Evolutionary conservation across 305 asterid species (phyloP).

Genomic region (Fraxinus sp.): DNA sequence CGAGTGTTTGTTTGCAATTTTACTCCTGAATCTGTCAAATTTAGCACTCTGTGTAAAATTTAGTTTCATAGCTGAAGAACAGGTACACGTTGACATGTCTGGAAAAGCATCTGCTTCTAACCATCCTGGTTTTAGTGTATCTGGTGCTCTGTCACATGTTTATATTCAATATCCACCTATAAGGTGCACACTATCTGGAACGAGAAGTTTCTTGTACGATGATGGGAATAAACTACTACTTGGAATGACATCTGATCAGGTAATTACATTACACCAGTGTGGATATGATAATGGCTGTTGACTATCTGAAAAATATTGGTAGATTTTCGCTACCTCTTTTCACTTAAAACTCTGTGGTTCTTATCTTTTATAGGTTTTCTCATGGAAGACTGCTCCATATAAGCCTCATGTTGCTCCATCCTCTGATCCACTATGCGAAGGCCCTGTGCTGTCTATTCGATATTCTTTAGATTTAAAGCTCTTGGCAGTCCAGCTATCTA

Average conservation of each 20-base stretch:
- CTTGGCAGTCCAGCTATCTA: constrained; percentile 84
- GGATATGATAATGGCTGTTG: constrained; percentile 5
- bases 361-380: constrained; percentile 52
- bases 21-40: constrained; percentile 10
- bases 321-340: constrained; percentile 10
- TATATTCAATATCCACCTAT: constrained; percentile 78
- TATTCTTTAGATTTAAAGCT: constrained; percentile 83
- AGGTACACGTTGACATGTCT: constrained; percentile 42
- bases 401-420: constrained; percentile 61
- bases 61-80: constrained; percentile 28
- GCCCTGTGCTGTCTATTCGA: constrained; percentile 74
- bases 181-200: constrained; percentile 63
- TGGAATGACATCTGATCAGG: constrained; percentile 75
- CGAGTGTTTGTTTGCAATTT: neutral
- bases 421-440: constrained; percentile 70
- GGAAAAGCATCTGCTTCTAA: constrained; percentile 65
- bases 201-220: constrained; percentile 62
- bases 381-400: constrained; percentile 81
- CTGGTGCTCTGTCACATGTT: constrained; percentile 86
- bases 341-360: constrained; percentile 11
- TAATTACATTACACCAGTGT: constrained; percentile 20
- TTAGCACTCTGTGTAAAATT: neutral
- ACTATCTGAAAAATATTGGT: neutral
- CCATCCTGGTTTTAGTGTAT: constrained; percentile 59
- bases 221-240: constrained; percentile 75